These are phyloP conservation scores for Trichoderma sp. DNA, from an alignment of 2,329 filamentous ascomycete genomes.

Conservation along the genomic window DNA sequence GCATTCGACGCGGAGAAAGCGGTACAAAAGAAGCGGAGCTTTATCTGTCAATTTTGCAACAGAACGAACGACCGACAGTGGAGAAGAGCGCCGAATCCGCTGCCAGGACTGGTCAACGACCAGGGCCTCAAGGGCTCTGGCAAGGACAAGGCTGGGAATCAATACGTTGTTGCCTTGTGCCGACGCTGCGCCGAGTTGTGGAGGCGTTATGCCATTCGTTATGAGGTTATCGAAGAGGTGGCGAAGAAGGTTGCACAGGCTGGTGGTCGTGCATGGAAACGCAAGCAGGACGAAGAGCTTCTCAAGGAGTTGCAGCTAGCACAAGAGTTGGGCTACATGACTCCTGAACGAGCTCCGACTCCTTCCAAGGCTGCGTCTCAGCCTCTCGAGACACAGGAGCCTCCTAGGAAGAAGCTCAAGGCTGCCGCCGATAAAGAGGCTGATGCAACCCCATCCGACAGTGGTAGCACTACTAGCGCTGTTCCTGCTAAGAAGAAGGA, in stretches of 20 bases:
- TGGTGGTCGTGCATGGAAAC: slow-evolving; percentile 81
- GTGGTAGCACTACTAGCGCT: slow-evolving; percentile 42
- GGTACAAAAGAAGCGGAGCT: slow-evolving; percentile 72
- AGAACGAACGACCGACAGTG: slow-evolving; percentile 82
- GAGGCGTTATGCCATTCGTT: slow-evolving; percentile 94
- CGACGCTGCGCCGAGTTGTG: slow-evolving; percentile 88
- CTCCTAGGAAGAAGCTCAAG: slow-evolving; percentile 67
- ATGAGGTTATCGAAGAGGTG: slow-evolving; percentile 90
- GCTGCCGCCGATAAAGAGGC: slow-evolving; percentile 52
- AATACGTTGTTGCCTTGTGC: slow-evolving; percentile 81
- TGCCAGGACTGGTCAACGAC: slow-evolving; percentile 67
- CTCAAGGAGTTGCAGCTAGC: slow-evolving; percentile 69
- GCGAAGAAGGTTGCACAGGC: slow-evolving; percentile 81
- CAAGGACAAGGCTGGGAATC: slow-evolving; percentile 71
- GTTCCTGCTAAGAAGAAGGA: slow-evolving; percentile 56
- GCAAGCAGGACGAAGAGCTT: slow-evolving; percentile 88
- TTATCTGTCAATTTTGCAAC: slow-evolving; percentile 92
- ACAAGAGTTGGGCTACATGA: slow-evolving; percentile 56
- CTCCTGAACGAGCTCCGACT: slow-evolving; percentile 46
- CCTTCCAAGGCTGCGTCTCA: slow-evolving; percentile 32
- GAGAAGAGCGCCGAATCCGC: slow-evolving; percentile 81
- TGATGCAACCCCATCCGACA: slow-evolving; percentile 50
- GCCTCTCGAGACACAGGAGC: slow-evolving; percentile 45
- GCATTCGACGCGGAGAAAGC: slow-evolving; percentile 93
- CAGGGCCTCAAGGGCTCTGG: slow-evolving; percentile 55